Conservation (phyloP, 2,329 filamentous ascomycete genomes). For the Pyricularia pennisetigena region DNA sequence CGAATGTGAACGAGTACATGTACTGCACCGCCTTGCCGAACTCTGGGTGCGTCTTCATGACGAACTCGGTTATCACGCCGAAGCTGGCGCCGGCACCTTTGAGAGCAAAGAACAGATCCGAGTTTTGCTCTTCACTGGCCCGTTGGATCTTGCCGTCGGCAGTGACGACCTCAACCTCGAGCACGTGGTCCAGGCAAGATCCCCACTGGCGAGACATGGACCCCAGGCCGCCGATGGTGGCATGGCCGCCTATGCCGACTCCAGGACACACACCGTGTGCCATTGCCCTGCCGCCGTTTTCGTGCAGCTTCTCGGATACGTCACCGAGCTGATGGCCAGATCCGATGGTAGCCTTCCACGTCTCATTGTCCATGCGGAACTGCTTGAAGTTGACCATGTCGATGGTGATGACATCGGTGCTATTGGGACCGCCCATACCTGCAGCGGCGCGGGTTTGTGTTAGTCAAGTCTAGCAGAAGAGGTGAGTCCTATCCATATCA, state of each 20-base stretch:
- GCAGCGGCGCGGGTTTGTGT: slow-evolving; percentile 1
- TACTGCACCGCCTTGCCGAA: slow-evolving; percentile 49
- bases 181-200: slow-evolving; percentile 41
- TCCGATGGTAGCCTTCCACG: slow-evolving; percentile 45
- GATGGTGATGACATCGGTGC: slow-evolving; percentile 43
- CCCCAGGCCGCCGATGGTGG: slow-evolving; percentile 47
- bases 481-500: background rate
- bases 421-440: slow-evolving; percentile 39
- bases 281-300: slow-evolving; percentile 44
- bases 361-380: slow-evolving; percentile 41
- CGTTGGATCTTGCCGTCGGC: slow-evolving; percentile 40
- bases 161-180: slow-evolving; percentile 46
- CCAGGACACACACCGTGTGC: slow-evolving; percentile 50
- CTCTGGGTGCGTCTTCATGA: slow-evolving; percentile 43
- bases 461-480: background rate
- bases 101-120: slow-evolving; percentile 45
- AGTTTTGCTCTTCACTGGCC: slow-evolving; percentile 35
- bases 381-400: slow-evolving; percentile 42
- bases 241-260: slow-evolving; percentile 49
- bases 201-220: slow-evolving; percentile 52
- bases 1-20: slow-evolving; percentile 42
- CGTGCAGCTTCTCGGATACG: slow-evolving; percentile 37
- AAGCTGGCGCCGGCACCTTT: slow-evolving; percentile 47
- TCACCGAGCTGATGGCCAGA: slow-evolving; percentile 41
- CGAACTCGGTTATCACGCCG: slow-evolving; percentile 44